phyloP scores from a whole-genome alignment of 345 rosid genomes.

The Eucalyptus pauciflora region DNA sequence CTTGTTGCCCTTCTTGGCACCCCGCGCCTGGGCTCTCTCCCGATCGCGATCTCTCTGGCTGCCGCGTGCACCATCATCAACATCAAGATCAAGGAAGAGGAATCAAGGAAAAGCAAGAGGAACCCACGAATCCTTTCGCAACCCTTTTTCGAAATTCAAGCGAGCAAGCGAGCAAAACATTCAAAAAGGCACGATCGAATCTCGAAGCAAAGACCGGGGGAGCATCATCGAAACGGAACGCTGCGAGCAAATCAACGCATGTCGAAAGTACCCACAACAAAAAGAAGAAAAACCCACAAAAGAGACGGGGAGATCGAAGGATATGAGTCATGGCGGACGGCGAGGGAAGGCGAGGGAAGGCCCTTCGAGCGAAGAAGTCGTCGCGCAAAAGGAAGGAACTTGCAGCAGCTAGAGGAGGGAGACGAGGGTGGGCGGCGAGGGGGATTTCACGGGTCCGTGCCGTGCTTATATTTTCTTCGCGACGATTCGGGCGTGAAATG shows the following conservation, averaged over 20 bases:
- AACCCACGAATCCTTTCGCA: not conserved
- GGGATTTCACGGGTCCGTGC: not conserved
- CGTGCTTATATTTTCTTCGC: not conserved
- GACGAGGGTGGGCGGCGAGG: not conserved
- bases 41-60: slow-evolving; percentile 52
- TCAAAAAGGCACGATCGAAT: not conserved
- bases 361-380: not conserved
- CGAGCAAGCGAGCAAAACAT: not conserved
- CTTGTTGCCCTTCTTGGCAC: slow-evolving; percentile 6
- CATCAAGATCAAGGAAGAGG: not conserved
- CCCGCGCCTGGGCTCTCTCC: slow-evolving; percentile 34
- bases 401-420: not conserved
- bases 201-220: not conserved
- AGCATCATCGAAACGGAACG: not conserved
- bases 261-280: not conserved
- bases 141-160: not conserved
- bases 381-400: not conserved
- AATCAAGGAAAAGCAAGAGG: slow-evolving; percentile 4
- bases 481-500: not conserved
- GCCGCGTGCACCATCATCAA: slow-evolving; percentile 15
- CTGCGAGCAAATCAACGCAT: not conserved
- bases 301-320: not conserved
- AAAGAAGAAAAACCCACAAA: not conserved
- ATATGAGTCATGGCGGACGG: slow-evolving; percentile 11
- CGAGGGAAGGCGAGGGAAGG: not conserved